Base-by-base conservation (phyloP, 23 red algal genomes). In the Gracilaria caudata region DNA sequence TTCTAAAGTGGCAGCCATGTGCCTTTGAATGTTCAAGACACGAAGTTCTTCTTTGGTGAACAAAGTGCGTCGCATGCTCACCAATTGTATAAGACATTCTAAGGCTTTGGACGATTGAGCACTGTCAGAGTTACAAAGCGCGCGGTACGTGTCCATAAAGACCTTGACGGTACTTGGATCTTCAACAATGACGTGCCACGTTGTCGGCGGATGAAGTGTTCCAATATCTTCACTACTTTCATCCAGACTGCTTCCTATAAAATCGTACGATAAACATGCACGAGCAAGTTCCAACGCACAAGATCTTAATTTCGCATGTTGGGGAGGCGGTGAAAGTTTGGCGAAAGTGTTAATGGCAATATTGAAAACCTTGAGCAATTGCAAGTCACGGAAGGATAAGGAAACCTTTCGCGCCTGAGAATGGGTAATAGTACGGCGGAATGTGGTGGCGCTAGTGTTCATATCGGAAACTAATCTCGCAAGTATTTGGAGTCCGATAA, bases 71-170 rank as follows among this genome's bases (percentile, higher is more conserved):
- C 93, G 86, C 86, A 95, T 86, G 32, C 79, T 86, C 43, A 77
- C 86, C 13, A 95, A 59, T 86, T 95, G 93, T 33, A 95, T 86
- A n/a, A 95, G 93, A 44, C 84, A 89, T 43, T 95, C 93, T 32
- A 95, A 58, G 28, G 60, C 55, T 63, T 72, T 77, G 36, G 64
- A 49, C 2, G 93, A 90, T 64, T 81, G 80, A 16, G 16, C 19
- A 13, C 70, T 80, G 86, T 95, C 74, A 20, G 75, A 74, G 32
- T 66, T 65, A 64, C 78, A 88, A 43, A 78, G 49, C 10, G 79
- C 93, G 29, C 51, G 68, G 68, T 95, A 95, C n/a, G 71, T 84
- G 65, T 90, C 85, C 75, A 95, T 38, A 59, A 95, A 95, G 11
- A 95, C 23, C 59, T 82, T 82, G 53, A 90, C 85, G 24, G 93